A percentile compares a stretch with the other conserved stretches of the same genome.
phyloP scores from a whole-genome alignment of 225 moss, liverwort and hornwort genomes.

The Ulota crispa region DNA sequence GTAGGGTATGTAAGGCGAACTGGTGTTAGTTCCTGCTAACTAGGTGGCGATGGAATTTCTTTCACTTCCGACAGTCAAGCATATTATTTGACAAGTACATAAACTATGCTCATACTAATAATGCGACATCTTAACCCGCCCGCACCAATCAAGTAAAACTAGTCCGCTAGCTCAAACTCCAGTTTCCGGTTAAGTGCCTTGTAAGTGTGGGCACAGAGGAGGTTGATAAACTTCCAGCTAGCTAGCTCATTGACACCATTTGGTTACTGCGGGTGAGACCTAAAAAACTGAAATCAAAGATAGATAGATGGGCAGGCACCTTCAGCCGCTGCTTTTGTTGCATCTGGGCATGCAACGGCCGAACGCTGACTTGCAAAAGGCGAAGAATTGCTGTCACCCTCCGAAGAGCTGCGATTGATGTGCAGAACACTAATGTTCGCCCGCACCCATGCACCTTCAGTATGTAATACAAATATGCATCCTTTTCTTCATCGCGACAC shows the following conservation, averaged over 20 bases:
- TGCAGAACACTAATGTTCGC: constrained; percentile 90
- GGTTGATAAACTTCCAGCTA: background rate
- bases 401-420: constrained; percentile 93
- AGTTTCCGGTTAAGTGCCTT: background rate
- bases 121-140: background rate
- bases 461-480: constrained; percentile 82
- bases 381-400: constrained; percentile 79
- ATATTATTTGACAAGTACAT: background rate
- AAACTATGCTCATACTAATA: background rate
- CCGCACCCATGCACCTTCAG: constrained; percentile 96
- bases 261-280: background rate
- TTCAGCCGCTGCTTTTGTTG: constrained; percentile 94
- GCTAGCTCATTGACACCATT: background rate
- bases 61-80: background rate
- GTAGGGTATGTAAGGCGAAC: background rate
- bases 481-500: constrained; percentile 96
- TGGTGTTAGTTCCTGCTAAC: background rate
- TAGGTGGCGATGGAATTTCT: background rate
- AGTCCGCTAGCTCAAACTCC: background rate
- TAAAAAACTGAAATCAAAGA: background rate
- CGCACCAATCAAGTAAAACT: background rate
- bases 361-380: constrained; percentile 72
- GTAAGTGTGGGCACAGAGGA: background rate
- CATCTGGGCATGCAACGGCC: constrained; percentile 98
- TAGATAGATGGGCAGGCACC: constrained; percentile 35